Conservation (phyloP, 371 early-diverging fungal genomes). For the Rhizopus stolonifer region DNA sequence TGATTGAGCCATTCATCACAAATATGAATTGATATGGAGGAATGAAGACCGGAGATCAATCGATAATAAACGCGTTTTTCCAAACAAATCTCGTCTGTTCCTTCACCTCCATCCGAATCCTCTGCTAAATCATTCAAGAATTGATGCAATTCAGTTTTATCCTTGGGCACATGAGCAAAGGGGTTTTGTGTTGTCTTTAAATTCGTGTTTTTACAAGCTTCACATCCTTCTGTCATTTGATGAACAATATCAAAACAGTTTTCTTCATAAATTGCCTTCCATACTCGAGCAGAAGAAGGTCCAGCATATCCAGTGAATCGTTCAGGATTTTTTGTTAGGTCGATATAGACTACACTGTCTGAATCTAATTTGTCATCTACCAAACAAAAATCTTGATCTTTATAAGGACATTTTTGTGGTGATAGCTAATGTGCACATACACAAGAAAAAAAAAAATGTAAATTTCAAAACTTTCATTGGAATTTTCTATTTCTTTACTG, state of each 20-base stretch:
- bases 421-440: too few relatives aligned
- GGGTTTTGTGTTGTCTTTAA: constrained; percentile 26
- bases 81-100: constrained; percentile 62
- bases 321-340: constrained; percentile 91
- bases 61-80: constrained; percentile 94
- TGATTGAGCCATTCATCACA: constrained; percentile 89
- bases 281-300: constrained; percentile 81
- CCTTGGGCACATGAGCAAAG: constrained; percentile 36
- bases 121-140: constrained; percentile 55
- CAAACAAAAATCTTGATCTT: constrained; percentile 85
- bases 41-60: constrained; percentile 91
- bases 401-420: constrained; percentile 55
- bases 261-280: constrained; percentile 94
- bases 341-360: constrained; percentile 75
- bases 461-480: neutral
- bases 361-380: constrained; percentile 78
- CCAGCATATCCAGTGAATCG: constrained; percentile 97
- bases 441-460: neutral
- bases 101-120: constrained; percentile 32
- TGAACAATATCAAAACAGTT: constrained; percentile 88
- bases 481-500: too few relatives aligned
- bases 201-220: constrained; percentile 36
- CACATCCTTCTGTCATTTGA: constrained; percentile 57
- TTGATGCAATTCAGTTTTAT: constrained; percentile 32
- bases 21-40: constrained; percentile 97